Conservation (phyloP, 345 rosid species). For the Boechera stricta region DNA sequence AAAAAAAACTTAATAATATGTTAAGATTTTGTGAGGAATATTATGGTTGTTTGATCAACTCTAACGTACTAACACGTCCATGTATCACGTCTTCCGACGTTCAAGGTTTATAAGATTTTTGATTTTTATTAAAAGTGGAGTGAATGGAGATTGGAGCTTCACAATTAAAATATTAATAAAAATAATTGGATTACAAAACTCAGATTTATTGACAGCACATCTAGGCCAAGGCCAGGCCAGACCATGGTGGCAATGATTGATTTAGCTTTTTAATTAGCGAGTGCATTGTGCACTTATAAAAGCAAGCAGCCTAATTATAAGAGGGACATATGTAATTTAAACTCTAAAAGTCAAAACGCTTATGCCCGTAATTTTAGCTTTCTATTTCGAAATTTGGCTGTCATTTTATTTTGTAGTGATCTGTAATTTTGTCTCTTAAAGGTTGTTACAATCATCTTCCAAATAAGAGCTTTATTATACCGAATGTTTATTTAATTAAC, state of each 20-base stretch:
- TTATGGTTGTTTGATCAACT: constrained; percentile 2
- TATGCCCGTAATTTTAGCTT: constrained; percentile 33
- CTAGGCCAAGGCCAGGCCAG: constrained; percentile 41
- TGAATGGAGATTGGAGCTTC: constrained; percentile 39
- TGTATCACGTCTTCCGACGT: constrained; percentile 37
- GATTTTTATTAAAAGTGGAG: background rate
- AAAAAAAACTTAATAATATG: background rate
- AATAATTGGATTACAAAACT: constrained; percentile 30
- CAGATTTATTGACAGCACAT: constrained; percentile 45
- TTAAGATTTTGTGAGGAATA: background rate
- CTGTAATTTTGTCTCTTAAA: background rate
- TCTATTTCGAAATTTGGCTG: constrained; percentile 17
- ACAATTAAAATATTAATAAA: background rate
- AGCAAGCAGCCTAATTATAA: constrained; percentile 17
- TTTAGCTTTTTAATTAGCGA: constrained; percentile 18
- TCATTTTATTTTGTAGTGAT: background rate
- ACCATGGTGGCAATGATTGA: constrained; percentile 43
- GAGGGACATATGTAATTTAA: constrained; percentile 1
- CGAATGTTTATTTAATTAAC: background rate
- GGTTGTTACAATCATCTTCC: background rate
- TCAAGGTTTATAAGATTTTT: background rate
- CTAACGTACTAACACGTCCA: constrained; percentile 37
- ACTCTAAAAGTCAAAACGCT: constrained; percentile 32
- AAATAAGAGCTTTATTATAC: background rate
- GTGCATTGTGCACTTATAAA: constrained; percentile 26